Conservation (phyloP, 1,284 basidiomycete species). For the Meripilus lineatus region DNA sequence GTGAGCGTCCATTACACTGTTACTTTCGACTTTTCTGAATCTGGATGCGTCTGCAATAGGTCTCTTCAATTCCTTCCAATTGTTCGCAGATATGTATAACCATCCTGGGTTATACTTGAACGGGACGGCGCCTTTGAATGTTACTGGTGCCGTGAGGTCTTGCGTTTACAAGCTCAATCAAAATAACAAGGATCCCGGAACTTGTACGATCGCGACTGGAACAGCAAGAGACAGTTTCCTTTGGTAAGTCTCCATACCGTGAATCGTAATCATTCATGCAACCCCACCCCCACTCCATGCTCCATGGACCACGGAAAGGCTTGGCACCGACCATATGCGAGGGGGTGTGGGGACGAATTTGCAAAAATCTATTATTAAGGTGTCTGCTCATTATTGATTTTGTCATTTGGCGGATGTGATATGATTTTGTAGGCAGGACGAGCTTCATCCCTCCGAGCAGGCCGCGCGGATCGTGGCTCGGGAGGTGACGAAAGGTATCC, state of each 20-base stretch:
- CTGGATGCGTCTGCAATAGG: constrained; percentile 21
- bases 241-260: constrained; percentile 34
- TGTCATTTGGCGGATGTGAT: background rate
- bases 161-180: too few relatives aligned
- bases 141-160: constrained; percentile 36
- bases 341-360: too few relatives aligned
- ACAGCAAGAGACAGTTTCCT: constrained; percentile 43
- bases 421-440: constrained; percentile 38
- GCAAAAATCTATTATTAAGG: too few relatives aligned
- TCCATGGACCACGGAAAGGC: too few relatives aligned
- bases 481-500: constrained; percentile 11
- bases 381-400: background rate
- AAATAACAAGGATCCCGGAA: constrained; percentile 10
- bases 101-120: constrained; percentile 46
- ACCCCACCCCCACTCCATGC: too few relatives aligned
- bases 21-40: background rate
- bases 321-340: too few relatives aligned
- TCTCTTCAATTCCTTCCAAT: constrained; percentile 44
- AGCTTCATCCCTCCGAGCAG: constrained; percentile 52
- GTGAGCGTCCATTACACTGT: constrained; percentile 14
- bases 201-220: constrained; percentile 37
- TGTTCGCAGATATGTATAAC: constrained; percentile 48
- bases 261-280: background rate
- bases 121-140: constrained; percentile 51
- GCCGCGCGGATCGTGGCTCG: constrained; percentile 43